Conservation (phyloP, 768 basidiomycete species). For the Hydnum rufescens region DNA sequence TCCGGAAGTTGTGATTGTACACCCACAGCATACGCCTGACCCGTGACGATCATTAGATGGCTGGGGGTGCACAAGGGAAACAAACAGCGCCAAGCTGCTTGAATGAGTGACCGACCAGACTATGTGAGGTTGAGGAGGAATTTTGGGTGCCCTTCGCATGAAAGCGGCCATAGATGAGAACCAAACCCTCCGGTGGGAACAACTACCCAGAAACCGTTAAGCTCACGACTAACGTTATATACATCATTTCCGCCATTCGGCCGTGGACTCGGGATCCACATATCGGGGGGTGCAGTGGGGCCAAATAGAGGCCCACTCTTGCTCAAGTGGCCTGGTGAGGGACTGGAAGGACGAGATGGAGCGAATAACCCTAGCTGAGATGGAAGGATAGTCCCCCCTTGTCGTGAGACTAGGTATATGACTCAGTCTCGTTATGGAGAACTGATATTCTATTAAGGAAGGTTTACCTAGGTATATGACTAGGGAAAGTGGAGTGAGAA, state of each 20-base stretch:
- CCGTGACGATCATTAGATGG: conserved; percentile 66
- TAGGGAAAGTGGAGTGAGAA: no score
- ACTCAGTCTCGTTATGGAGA: no score
- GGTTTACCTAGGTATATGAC: no score
- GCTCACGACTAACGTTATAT: conserved; percentile 18
- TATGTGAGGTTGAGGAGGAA: conserved; percentile 74
- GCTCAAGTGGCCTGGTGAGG: conserved; percentile 52
- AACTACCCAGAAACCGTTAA: conserved; percentile 80
- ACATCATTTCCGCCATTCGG: conserved; percentile 28
- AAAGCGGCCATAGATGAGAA: conserved; percentile 76
- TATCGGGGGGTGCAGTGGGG: conserved; percentile 25
- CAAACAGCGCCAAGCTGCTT: conserved; percentile 80
- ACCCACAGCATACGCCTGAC: conserved; percentile 50
- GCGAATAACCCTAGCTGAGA: not conserved
- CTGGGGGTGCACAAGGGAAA: conserved; percentile 50
- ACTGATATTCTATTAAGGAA: no score
- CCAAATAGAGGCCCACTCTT: conserved; percentile 54
- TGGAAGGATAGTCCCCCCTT: conserved; percentile 18
- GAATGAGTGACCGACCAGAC: conserved; percentile 69
- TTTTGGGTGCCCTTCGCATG: conserved; percentile 67
- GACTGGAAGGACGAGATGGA: conserved; percentile 29
- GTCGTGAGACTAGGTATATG: no score
- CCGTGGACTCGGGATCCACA: conserved; percentile 45
- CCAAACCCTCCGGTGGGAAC: conserved; percentile 81
- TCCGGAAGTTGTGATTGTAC: conserved; percentile 71